Evolutionary conservation across 2,329 filamentous ascomycete genomes (phyloP).

Genomic region (Rutstroemia sp.): DNA sequence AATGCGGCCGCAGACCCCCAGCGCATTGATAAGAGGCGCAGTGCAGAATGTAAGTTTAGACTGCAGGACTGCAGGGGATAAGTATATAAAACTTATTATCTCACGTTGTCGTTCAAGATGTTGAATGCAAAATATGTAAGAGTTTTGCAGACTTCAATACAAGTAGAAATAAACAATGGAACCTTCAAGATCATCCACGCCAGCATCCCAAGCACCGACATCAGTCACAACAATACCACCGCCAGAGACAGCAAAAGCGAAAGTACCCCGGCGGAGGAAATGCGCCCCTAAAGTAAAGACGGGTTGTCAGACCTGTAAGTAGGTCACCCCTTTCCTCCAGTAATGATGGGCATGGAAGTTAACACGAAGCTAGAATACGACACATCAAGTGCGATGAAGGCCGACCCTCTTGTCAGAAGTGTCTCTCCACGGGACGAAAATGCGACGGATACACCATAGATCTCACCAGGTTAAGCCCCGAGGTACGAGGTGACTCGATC

Average conservation of each 20-base stretch:
- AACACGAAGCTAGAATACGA: constrained; percentile 5
- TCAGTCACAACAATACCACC: too few relatives aligned
- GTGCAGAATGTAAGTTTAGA: too few relatives aligned
- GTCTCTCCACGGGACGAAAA: constrained; percentile 7
- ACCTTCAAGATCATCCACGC: too few relatives aligned
- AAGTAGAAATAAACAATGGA: too few relatives aligned
- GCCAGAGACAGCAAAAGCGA: not conserved
- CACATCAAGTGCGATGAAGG: constrained; percentile 15
- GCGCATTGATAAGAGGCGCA: too few relatives aligned
- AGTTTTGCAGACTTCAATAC: too few relatives aligned
- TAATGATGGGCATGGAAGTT: not conserved
- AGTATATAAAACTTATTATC: too few relatives aligned
- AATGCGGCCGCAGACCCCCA: too few relatives aligned
- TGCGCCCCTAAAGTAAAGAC: constrained; percentile 6
- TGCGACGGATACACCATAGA: constrained; percentile 12
- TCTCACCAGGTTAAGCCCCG: not conserved
- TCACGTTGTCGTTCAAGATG: too few relatives aligned
- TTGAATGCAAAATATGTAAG: too few relatives aligned
- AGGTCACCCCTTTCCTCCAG: not conserved
- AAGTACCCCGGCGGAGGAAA: not conserved
- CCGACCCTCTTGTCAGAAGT: constrained; percentile 9
- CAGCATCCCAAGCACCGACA: too few relatives aligned
- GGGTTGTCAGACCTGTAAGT: constrained; percentile 10
- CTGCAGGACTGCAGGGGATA: too few relatives aligned
- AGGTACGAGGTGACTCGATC: not conserved